These are phyloP conservation scores for Mycena latifolia DNA, from an alignment of 768 basidiomycete genomes.

Conservation along the genomic window DNA sequence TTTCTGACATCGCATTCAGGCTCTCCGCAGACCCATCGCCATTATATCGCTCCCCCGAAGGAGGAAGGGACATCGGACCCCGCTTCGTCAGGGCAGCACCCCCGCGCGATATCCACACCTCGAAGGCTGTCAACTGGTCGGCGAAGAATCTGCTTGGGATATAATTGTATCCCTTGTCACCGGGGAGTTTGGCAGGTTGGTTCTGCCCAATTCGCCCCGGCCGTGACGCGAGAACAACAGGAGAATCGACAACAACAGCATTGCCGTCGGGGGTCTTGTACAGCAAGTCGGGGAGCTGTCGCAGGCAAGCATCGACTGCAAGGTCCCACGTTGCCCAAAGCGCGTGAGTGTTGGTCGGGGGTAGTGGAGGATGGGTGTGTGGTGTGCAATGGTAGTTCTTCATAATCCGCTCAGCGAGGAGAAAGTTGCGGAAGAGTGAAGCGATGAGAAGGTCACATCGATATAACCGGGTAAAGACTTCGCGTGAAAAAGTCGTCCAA, in stretches of 20 bases:
- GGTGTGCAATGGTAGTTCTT: conserved; percentile 98
- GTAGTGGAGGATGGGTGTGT: conserved; percentile 90
- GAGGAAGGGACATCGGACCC: conserved; percentile 80
- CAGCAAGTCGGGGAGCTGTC: conserved; percentile 91
- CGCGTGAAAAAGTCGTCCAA: conserved; percentile 96
- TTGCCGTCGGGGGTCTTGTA: conserved; percentile 49
- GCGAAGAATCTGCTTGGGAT: conserved; percentile 93
- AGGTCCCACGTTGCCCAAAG: conserved; percentile 99
- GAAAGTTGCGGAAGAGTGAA: conserved; percentile 96
- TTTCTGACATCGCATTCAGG: conserved; percentile 43
- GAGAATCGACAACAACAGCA: conserved; percentile 38
- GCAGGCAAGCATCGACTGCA: conserved; percentile 92
- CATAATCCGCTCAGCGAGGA: conserved; percentile 98
- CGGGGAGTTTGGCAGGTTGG: conserved; percentile 41
- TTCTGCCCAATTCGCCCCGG: conserved; percentile 57
- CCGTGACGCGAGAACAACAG: conserved; percentile 41
- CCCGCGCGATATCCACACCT: conserved; percentile 97
- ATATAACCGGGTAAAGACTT: conserved; percentile 94
- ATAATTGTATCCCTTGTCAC: conserved; percentile 75
- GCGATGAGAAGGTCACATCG: conserved; percentile 96
- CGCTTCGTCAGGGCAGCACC: conserved; percentile 85
- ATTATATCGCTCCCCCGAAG: conserved; percentile 52
- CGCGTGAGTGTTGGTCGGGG: conserved; percentile 96
- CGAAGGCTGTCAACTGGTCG: conserved; percentile 96
- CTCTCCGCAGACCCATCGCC: conserved; percentile 40